Base-by-base conservation (phyloP, 2,329 filamentous ascomycete species). In the Myriosclerotinia curreyana region DNA sequence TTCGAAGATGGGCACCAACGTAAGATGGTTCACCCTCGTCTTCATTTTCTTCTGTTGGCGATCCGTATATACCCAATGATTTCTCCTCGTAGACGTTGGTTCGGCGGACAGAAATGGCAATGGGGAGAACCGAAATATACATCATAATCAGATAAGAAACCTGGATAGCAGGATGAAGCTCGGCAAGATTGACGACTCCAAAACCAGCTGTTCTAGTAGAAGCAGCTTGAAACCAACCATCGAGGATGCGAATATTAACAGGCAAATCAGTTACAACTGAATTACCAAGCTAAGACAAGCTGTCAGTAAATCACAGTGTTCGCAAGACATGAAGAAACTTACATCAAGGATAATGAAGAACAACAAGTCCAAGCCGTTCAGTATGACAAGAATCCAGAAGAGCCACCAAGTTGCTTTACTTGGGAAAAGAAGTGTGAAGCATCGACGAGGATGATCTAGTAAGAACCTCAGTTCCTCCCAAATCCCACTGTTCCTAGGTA, bases 61-160 rank as follows among this genome's bases (percentile, higher is more conserved):
- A 78, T 58, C 79, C 79, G 72, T 89, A 92, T 38, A 96, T 86
- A 6, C 91, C 91, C 0, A 95, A 83, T 0, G 88, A 91, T 69
- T 88, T 91, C 74, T 98, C 94, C 76, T 97, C 94, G 79, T 98
- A 98, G 2, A 97, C 94, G 74, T 98, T 98, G 65, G 94, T 97
- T 68, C 91, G 83, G 61, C 94, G 92, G 71, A 98, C 90, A 8
- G 91, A 95, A 72, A 98, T 98, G 74, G 95, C 94, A 71, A 98
- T 96, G 6, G 94, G 94, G 71, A 96, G 96, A 66, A 97, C 91
- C 65, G 93, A 96, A 67, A 98, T 96, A 77, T 98, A 98, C 95
- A 98, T 98, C 95, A 98, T 98, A 76, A 98, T 88, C 77, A 98
- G 81, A 78, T 97, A 98, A 31, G 92, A 91, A 17, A 96, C 92